Conservation (phyloP, 805 yeast genomes). For the Cyberlindnera samutprakarnensis region DNA sequence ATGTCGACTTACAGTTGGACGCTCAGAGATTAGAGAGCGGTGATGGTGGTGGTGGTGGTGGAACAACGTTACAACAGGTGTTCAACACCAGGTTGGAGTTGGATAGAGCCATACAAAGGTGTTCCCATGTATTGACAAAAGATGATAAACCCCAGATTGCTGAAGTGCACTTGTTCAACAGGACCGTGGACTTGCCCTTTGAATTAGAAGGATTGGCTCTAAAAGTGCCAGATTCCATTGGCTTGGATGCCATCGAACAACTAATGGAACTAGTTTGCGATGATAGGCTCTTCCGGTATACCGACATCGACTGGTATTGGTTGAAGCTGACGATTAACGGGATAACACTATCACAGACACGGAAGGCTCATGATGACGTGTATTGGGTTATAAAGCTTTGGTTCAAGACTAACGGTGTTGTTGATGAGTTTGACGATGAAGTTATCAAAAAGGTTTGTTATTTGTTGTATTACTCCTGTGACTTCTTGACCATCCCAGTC, state of each 20-base stretch:
- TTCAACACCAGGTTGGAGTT: neutral
- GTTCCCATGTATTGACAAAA: neutral
- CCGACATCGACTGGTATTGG: conserved; percentile 1
- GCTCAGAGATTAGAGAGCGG: neutral
- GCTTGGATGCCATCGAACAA: neutral
- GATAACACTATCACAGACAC: neutral
- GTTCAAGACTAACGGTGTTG: conserved; percentile 1
- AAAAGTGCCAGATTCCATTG: neutral
- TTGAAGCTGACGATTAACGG: conserved; percentile 1
- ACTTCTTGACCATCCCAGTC: neutral
- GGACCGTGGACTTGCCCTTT: neutral
- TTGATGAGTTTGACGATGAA: neutral
- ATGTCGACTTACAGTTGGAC: neutral
- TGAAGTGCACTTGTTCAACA: neutral
- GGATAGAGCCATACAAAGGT: neutral
- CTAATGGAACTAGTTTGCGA: neutral
- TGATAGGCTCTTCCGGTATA: conserved; percentile 1
- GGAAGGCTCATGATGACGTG: neutral
- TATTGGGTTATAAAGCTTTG: conserved; percentile 1
- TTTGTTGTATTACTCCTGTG: conserved; percentile 1
- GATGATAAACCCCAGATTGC: neutral
- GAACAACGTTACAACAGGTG: neutral
- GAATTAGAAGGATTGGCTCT: neutral
- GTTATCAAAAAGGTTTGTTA: neutral
- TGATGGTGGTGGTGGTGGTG: no score